Conservation (phyloP, 2,329 filamentous ascomycete genomes). For the Pestalotiopsis sp. region DNA sequence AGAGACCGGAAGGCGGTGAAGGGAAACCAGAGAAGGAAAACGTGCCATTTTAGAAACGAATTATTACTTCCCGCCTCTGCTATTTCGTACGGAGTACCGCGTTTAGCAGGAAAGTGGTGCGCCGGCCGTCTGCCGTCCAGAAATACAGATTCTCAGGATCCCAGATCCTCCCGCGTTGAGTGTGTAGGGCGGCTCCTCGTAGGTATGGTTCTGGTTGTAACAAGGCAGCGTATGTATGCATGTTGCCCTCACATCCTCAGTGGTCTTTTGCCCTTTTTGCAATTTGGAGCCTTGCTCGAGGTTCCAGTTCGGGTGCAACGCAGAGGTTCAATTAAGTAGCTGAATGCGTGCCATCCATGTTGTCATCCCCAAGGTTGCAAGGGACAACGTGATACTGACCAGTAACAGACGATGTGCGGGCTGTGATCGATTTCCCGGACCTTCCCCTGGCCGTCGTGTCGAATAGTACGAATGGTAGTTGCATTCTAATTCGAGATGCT, state of each 20-base stretch:
- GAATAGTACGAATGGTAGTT: background rate
- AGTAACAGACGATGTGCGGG: background rate
- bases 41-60: background rate
- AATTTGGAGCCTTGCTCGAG: constrained; percentile 2
- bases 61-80: background rate
- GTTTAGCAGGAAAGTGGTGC: background rate
- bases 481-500: background rate
- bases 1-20: background rate
- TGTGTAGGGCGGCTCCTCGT: background rate
- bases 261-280: background rate
- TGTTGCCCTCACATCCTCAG: too few species aligned
- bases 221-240: background rate
- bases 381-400: background rate
- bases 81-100: background rate
- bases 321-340: constrained; percentile 11
- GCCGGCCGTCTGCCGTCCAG: background rate
- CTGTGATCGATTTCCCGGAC: background rate
- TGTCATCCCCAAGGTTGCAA: background rate
- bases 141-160: too few species aligned
- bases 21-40: background rate
- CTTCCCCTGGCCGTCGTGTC: background rate
- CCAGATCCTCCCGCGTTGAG: background rate
- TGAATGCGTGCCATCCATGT: constrained; percentile 6
- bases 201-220: background rate
- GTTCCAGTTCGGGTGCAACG: constrained; percentile 1